These are phyloP conservation scores for Claviceps sp. DNA, from an alignment of 2,329 filamentous ascomycete species.

Conservation along the genomic window DNA sequence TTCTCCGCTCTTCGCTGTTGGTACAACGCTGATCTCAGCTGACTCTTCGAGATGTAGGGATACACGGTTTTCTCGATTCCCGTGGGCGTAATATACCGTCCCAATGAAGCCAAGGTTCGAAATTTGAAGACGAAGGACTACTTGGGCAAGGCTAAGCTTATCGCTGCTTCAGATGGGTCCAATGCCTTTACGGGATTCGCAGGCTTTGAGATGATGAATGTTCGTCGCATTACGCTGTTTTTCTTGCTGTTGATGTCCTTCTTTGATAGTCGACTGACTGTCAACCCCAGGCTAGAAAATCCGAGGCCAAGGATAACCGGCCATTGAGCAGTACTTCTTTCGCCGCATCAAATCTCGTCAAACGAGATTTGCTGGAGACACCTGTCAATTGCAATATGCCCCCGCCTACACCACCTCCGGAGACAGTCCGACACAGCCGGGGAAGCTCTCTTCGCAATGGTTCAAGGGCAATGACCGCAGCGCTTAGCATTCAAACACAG, in stretches of 20 bases:
- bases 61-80: constrained; percentile 99
- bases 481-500: constrained; percentile 47
- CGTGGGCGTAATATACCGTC: constrained; percentile 86
- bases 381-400: constrained; percentile 70
- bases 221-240: constrained; percentile 20
- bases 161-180: constrained; percentile 70
- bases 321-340: constrained; percentile 77
- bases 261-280: constrained; percentile 7
- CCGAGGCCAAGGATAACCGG: constrained; percentile 59
- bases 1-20: background rate
- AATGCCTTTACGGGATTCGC: constrained; percentile 76
- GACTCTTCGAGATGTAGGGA: constrained; percentile 42
- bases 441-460: constrained; percentile 49
- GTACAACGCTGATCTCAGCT: background rate
- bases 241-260: background rate
- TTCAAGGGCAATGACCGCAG: constrained; percentile 45
- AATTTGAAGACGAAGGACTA: constrained; percentile 98
- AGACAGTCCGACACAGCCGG: constrained; percentile 58
- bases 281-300: constrained; percentile 31
- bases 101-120: constrained; percentile 95
- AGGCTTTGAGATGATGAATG: constrained; percentile 66
- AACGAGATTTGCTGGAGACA: constrained; percentile 70
- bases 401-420: constrained; percentile 95
- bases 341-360: constrained; percentile 85
- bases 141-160: constrained; percentile 84